Evolutionary conservation across 2,329 filamentous ascomycete species (phyloP).

Genomic region (Fusarium luffae): DNA sequence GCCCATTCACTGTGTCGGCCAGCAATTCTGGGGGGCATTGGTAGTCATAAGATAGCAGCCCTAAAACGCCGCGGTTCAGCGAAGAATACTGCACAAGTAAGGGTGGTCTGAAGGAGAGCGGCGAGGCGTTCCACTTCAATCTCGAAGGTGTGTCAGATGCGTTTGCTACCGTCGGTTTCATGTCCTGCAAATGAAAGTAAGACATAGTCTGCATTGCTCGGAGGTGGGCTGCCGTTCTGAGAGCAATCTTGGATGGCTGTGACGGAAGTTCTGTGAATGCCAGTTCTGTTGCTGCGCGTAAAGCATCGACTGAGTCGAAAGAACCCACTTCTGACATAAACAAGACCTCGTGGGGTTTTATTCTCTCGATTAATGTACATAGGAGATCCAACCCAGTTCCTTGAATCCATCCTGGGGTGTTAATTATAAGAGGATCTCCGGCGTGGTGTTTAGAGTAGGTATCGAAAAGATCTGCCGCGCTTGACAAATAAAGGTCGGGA

Average conservation of each 20-base stretch:
- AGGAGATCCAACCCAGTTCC: slow-evolving; percentile 76
- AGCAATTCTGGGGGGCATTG: slow-evolving; percentile 69
- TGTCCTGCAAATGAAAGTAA: slow-evolving; percentile 71
- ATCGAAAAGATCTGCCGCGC: slow-evolving; percentile 70
- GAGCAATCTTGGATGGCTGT: slow-evolving; percentile 64
- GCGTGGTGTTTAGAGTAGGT: slow-evolving; percentile 63
- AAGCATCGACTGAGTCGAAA: slow-evolving; percentile 64
- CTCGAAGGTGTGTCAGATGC: not conserved
- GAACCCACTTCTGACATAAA: slow-evolving; percentile 76
- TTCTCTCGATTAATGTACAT: slow-evolving; percentile 62
- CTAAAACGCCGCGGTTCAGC: slow-evolving; percentile 64
- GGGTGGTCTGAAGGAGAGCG: slow-evolving; percentile 68
- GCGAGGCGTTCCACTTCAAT: slow-evolving; percentile 61
- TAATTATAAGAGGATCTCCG: slow-evolving; percentile 72
- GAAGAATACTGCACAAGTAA: slow-evolving; percentile 71
- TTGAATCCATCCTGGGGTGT: slow-evolving; percentile 79
- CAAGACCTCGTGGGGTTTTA: slow-evolving; percentile 70
- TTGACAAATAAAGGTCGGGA: slow-evolving; percentile 73
- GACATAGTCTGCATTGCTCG: slow-evolving; percentile 82
- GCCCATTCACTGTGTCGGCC: slow-evolving; percentile 74
- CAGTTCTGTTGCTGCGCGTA: slow-evolving; percentile 58
- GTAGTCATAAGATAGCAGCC: slow-evolving; percentile 75
- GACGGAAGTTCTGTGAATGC: slow-evolving; percentile 67
- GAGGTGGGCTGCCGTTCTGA: slow-evolving; percentile 72
- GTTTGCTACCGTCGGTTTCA: slow-evolving; percentile 34